phyloP scores from a whole-genome alignment of 192 early-diverging fungal genomes.

The Backusella luteola region DNA sequence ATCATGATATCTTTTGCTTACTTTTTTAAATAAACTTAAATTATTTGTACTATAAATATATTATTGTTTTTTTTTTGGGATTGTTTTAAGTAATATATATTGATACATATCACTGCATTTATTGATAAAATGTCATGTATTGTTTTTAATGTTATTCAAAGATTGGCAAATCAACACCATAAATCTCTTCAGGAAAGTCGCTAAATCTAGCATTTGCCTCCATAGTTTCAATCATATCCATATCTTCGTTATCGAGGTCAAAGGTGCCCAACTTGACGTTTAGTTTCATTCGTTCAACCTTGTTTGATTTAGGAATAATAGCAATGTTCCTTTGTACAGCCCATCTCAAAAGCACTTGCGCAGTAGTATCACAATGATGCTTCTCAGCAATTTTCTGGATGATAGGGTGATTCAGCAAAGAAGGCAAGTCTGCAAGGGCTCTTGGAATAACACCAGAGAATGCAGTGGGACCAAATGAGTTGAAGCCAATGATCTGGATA shows the following conservation, averaged over 20 bases:
- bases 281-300: constrained; percentile 46
- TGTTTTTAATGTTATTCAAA: too few species aligned
- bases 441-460: constrained; percentile 32
- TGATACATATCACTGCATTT: too few species aligned
- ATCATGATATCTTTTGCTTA: too few species aligned
- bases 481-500: constrained; percentile 73
- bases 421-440: constrained; percentile 30
- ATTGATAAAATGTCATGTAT: too few species aligned
- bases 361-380: constrained; percentile 43
- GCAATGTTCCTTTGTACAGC: constrained; percentile 57
- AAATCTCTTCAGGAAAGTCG: too few species aligned
- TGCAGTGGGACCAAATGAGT: constrained; percentile 59
- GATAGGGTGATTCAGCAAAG: constrained; percentile 43
- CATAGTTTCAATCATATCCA: constrained; percentile 44
- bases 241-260: constrained; percentile 44
- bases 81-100: too few species aligned
- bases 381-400: constrained; percentile 52
- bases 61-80: too few species aligned
- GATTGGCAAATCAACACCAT: too few species aligned
- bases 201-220: constrained; percentile 13
- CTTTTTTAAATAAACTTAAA: too few species aligned
- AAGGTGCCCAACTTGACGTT: constrained; percentile 56
- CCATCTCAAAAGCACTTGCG: constrained; percentile 67
- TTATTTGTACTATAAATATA: too few species aligned
- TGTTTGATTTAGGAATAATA: constrained; percentile 68